phyloP scores from a whole-genome alignment of 306 rosid genomes.

The Ormosia semicastrata region DNA sequence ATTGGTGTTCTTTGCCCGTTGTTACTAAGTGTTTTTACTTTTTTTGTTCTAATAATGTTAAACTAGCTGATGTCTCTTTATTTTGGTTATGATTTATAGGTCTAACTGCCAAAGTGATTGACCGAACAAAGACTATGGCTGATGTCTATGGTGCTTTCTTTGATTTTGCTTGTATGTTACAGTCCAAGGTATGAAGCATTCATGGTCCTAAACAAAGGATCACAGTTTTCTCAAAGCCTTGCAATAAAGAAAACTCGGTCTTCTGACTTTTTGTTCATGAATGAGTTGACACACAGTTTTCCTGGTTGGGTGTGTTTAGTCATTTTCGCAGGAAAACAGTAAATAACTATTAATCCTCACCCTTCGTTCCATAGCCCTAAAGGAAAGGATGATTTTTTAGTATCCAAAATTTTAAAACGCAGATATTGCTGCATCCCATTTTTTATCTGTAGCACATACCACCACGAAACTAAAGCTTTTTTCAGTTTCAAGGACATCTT shows the following conservation, averaged over 20 bases:
- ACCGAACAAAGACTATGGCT: slow-evolving; percentile 75
- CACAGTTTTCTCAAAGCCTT: background rate
- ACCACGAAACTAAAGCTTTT: background rate
- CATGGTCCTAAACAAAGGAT: slow-evolving; percentile 15
- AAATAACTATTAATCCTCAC: background rate
- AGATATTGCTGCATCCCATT: background rate
- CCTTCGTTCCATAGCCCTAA: background rate
- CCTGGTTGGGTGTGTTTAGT: background rate
- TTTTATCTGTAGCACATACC: background rate
- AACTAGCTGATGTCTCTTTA: slow-evolving; percentile 13
- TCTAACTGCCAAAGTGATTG: slow-evolving; percentile 91
- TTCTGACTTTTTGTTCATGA: background rate
- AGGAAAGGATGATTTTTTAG: background rate
- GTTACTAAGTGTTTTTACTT: background rate
- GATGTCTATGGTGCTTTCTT: slow-evolving; percentile 93
- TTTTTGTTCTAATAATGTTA: background rate
- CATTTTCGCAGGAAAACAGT: background rate
- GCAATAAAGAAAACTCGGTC: background rate
- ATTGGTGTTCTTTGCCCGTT: background rate
- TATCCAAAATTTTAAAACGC: background rate
- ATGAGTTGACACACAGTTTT: background rate
- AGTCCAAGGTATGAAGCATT: slow-evolving; percentile 69
- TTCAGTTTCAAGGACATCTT: slow-evolving; percentile 14
- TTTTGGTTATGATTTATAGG: slow-evolving; percentile 52
- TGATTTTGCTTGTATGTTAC: slow-evolving; percentile 76